Base-by-base conservation (phyloP, 1,284 basidiomycete genomes). In the Entoloma clypeatum region DNA sequence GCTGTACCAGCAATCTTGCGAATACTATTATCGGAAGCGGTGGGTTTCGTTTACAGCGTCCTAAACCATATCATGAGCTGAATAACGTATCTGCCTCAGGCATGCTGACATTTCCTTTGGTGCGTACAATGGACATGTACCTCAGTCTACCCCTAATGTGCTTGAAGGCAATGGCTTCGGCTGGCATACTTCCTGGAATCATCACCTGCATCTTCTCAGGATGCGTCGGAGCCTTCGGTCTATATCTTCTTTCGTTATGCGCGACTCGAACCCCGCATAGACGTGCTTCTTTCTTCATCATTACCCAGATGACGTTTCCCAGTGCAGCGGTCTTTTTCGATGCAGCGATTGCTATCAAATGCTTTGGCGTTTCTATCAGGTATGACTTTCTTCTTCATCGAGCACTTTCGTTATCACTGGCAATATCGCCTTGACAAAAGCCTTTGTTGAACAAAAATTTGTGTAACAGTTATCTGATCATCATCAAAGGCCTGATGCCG, bases 281-380 rank as follows among this genome's bases (percentile, higher is more conserved):
- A 30, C 80, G 77, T 25, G 74, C 92, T 7, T 93, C 90, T 18
- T 97, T 96, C 66, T 93, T 92, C 53, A 82, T 88, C 24, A 73
- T 97, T 13, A 78, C 91, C 1, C 74, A 86, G 52, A 67, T 96
- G 48, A 93, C 93, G 0, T 95, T 92, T 56, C 91, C 91, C 13
- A 74, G 71, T 25, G 86, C 86, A 0, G 86, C 87, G 0, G 71
- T 90, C 40, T 87, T 90, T 60, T 92, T 95, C 54, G 91, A 99
- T 63, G 77, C 84, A 3, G 94, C 95, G 5, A 97, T 99, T 54
- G 94, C 93, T 2, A 85, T 88, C 61, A 97, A 97, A 62, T 97
- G 92, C 62, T 95, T 95, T 60, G 96, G 96, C 22, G 96, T 99
- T 6, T 93, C 90, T 25, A 87, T 96, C 53, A 95, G 92, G 71